Percentiles rank a stretch among this genome's conserved stretches.
Evolutionary conservation across 2,329 filamentous ascomycete genomes (phyloP).

Genomic region (Trichoderma sp.): DNA sequence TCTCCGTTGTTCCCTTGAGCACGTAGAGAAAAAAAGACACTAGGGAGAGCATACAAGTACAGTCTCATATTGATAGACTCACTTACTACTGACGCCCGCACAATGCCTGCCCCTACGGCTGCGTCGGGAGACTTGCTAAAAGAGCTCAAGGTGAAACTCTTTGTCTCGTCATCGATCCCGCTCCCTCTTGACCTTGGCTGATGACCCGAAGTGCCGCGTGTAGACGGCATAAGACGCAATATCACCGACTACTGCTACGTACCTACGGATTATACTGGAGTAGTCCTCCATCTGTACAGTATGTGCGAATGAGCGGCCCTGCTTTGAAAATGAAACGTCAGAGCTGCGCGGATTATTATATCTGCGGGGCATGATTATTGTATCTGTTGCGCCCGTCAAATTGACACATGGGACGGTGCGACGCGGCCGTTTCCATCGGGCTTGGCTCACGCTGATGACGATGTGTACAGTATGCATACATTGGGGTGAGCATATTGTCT

Average conservation of each 20-base stretch:
- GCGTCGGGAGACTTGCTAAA: not conserved
- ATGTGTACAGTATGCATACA: not conserved
- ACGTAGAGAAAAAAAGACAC: not conserved
- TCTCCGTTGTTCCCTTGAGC: not conserved
- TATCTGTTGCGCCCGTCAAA: not conserved
- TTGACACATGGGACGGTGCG: not conserved
- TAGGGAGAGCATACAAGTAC: not conserved
- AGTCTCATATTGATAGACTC: conserved; percentile 6
- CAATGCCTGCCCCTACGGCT: not conserved
- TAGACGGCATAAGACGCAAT: not conserved
- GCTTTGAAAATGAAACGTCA: not conserved
- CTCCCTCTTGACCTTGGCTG: not conserved
- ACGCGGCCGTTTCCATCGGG: not conserved
- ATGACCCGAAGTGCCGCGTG: not conserved
- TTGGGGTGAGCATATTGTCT: not conserved
- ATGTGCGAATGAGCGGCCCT: not conserved
- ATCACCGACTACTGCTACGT: not conserved
- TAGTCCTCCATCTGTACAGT: not conserved
- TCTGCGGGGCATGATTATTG: not conserved
- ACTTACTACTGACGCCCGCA: conserved; percentile 2
- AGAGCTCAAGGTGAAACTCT: conserved; percentile 15
- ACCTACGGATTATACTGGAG: not conserved
- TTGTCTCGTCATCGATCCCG: not conserved
- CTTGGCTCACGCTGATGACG: not conserved
- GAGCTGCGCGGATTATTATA: not conserved